phyloP scores from a whole-genome alignment of 176 grass and related monocot species.

The Carex littledalei region DNA sequence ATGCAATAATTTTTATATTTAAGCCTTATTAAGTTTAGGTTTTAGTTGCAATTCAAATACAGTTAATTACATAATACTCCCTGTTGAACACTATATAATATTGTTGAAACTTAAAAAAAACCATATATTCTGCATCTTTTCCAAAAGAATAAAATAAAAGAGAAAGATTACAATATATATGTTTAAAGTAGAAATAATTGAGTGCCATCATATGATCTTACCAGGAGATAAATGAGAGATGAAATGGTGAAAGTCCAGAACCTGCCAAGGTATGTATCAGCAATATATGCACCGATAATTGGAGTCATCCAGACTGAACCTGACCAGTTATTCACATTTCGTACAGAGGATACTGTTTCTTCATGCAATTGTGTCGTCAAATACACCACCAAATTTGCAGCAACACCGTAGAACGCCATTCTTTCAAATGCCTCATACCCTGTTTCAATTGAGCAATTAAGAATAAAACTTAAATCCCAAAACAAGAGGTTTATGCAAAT shows the following conservation, averaged over 20 bases:
- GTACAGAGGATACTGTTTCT: slow-evolving; percentile 58
- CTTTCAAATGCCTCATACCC: slow-evolving; percentile 72
- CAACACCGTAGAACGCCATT: slow-evolving; percentile 79
- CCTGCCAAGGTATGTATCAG: slow-evolving; percentile 65
- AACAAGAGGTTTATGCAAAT: not conserved
- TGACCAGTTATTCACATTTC: slow-evolving; percentile 72
- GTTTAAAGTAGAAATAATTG: not conserved
- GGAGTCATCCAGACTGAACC: slow-evolving; percentile 72
- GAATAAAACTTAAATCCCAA: no score
- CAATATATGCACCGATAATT: slow-evolving; percentile 57
- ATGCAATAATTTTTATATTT: not conserved
- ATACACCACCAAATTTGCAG: slow-evolving; percentile 70
- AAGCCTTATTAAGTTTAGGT: not conserved
- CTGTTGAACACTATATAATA: not conserved
- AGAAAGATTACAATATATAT: not conserved
- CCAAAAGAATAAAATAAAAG: not conserved
- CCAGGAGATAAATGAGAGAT: slow-evolving; percentile 55
- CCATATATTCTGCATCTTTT: not conserved
- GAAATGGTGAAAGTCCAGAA: slow-evolving; percentile 85
- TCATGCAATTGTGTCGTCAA: slow-evolving; percentile 53
- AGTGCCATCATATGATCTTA: slow-evolving; percentile 14
- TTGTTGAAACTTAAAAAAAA: not conserved
- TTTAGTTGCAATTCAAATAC: not conserved
- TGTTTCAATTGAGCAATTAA: not conserved
- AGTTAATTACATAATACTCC: not conserved